Percentiles rank a stretch among this genome's conserved stretches.
Conservation (phyloP, 179 eudicot species). For the Carnegiea gigantea region DNA sequence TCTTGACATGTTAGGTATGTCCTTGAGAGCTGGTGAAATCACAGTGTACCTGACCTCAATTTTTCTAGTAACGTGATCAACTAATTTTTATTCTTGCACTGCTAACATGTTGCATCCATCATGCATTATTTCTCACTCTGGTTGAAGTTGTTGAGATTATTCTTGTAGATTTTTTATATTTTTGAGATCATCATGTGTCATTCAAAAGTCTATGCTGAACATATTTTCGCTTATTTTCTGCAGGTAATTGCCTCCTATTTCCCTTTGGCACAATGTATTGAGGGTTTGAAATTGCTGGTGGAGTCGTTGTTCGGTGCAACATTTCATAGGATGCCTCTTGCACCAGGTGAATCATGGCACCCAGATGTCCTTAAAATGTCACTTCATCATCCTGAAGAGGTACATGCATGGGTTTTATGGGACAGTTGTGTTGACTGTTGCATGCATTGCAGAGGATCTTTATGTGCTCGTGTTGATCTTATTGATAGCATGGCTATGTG, state of each 20-base stretch:
- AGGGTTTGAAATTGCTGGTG: slow-evolving; percentile 82
- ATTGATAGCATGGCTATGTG: not conserved
- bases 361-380: slow-evolving; percentile 92
- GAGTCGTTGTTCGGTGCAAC: slow-evolving; percentile 85
- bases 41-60: not conserved
- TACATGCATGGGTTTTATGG: slow-evolving; percentile 30
- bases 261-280: slow-evolving; percentile 75
- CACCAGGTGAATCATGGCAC: slow-evolving; percentile 98
- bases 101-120: not conserved
- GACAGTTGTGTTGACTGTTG: not conserved
- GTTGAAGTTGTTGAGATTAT: not conserved
- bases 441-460: not conserved
- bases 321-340: slow-evolving; percentile 58
- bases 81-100: not conserved
- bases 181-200: not conserved
- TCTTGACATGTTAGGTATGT: not conserved
- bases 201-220: not conserved
- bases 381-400: slow-evolving; percentile 94
- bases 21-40: not conserved
- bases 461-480: slow-evolving; percentile 2
- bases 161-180: not conserved
- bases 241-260: slow-evolving; percentile 90
- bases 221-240: slow-evolving; percentile 15
- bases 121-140: not conserved
- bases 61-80: not conserved